Conservation (phyloP, 345 rosid species). For the Salix brachista region DNA sequence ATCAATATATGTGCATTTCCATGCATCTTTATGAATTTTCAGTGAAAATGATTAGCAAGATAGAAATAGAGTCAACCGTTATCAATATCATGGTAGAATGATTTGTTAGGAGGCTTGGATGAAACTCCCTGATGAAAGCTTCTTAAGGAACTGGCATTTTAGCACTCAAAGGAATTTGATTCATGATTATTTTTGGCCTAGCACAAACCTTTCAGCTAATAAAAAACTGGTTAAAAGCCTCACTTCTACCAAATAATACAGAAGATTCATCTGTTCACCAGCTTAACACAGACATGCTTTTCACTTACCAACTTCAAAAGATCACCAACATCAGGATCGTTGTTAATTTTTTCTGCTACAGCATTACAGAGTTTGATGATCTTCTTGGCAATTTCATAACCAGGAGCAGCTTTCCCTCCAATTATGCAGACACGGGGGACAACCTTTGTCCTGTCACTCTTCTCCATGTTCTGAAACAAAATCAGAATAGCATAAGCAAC, state of each 20-base stretch:
- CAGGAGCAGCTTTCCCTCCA: constrained; percentile 56
- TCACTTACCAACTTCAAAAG: constrained; percentile 41
- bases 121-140: neutral
- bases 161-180: neutral
- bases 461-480: constrained; percentile 35
- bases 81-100: too few relatives aligned
- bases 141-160: neutral
- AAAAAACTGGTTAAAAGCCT: neutral
- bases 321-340: constrained; percentile 42
- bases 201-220: neutral
- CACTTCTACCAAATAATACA: neutral
- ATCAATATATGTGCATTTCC: too few relatives aligned
- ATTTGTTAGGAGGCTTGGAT: too few relatives aligned
- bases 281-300: neutral
- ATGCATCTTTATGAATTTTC: too few relatives aligned
- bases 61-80: too few relatives aligned
- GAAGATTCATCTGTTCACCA: neutral
- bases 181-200: neutral
- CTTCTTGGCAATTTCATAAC: constrained; percentile 46
- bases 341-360: constrained; percentile 43
- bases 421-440: constrained; percentile 51
- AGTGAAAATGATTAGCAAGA: too few relatives aligned
- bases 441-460: constrained; percentile 36
- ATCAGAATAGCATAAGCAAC: neutral
- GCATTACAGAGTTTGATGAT: constrained; percentile 45